phyloP scores from a whole-genome alignment of 2,329 filamentous ascomycete species.

The Pseudogymnoascus sp. region DNA sequence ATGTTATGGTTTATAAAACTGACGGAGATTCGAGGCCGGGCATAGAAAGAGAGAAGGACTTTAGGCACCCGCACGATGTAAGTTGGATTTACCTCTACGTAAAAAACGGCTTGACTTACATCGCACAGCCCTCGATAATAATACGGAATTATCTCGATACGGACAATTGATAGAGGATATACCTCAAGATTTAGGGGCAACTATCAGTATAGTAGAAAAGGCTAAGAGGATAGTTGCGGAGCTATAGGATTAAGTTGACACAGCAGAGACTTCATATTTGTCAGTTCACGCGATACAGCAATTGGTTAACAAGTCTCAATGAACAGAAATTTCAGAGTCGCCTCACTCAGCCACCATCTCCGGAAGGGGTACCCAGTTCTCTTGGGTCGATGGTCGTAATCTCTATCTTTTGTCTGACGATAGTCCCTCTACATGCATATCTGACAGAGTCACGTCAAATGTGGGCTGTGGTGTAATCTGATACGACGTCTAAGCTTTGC shows the following conservation, averaged over 20 bases:
- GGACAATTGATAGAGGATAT: neutral
- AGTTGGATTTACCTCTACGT: neutral
- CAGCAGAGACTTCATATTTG: constrained; percentile 2
- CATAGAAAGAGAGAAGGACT: constrained; percentile 11
- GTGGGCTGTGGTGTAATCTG: too few relatives aligned
- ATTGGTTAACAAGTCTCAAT: too few relatives aligned
- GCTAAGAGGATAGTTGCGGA: neutral
- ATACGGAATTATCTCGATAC: neutral
- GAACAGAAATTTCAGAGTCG: too few relatives aligned
- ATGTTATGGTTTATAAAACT: neutral
- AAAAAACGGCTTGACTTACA: neutral
- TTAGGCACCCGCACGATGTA: neutral
- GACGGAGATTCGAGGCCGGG: constrained; percentile 8
- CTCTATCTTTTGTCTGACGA: too few relatives aligned
- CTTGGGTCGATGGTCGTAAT: too few relatives aligned
- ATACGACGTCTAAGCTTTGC: too few relatives aligned
- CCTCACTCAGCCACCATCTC: too few relatives aligned
- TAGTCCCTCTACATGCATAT: too few relatives aligned
- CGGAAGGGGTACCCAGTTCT: too few relatives aligned
- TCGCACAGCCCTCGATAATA: neutral
- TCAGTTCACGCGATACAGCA: too few relatives aligned
- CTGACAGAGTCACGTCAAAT: too few relatives aligned
- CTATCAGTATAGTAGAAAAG: neutral
- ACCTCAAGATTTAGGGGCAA: neutral
- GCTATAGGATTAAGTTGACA: neutral